A percentile compares a stretch with the other conserved stretches of the same genome.
phyloP scores from a whole-genome alignment of 2,329 filamentous ascomycete genomes.

The Aspergillus tanneri region DNA sequence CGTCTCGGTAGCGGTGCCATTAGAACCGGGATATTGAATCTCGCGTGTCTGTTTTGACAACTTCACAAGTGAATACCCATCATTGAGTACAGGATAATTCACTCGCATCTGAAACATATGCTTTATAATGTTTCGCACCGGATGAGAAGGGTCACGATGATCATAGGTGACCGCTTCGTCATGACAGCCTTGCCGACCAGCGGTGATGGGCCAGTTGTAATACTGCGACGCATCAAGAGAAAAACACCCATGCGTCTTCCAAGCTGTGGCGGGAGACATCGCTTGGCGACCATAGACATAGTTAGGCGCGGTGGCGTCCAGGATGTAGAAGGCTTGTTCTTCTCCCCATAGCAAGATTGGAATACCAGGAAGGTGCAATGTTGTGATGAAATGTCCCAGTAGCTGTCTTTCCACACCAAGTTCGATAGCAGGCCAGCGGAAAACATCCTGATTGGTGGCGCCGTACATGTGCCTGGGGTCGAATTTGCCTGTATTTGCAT shows the following conservation, averaged over 20 bases:
- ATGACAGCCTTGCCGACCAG: slow-evolving; percentile 55
- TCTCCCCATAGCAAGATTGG: slow-evolving; percentile 63
- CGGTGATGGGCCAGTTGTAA: slow-evolving; percentile 57
- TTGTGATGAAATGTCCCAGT: slow-evolving; percentile 59
- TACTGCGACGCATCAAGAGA: slow-evolving; percentile 57
- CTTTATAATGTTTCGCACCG: slow-evolving; percentile 61
- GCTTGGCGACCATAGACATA: slow-evolving; percentile 65
- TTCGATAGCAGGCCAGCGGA: slow-evolving; percentile 61
- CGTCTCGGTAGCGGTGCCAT: slow-evolving; percentile 54
- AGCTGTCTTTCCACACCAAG: slow-evolving; percentile 59
- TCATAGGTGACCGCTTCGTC: slow-evolving; percentile 59
- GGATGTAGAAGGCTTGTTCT: slow-evolving; percentile 63
- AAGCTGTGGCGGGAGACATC: slow-evolving; percentile 61
- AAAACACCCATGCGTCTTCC: slow-evolving; percentile 66
- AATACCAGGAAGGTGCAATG: slow-evolving; percentile 60
- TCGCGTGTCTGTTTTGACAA: slow-evolving; percentile 58
- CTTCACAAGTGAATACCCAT: slow-evolving; percentile 56
- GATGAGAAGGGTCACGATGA: slow-evolving; percentile 62
- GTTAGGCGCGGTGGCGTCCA: slow-evolving; percentile 64
- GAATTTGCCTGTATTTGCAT: slow-evolving; percentile 60
- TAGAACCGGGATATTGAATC: slow-evolving; percentile 54
- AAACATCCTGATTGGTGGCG: slow-evolving; percentile 65
- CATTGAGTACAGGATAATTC: slow-evolving; percentile 58
- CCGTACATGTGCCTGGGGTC: slow-evolving; percentile 66
- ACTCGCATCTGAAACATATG: slow-evolving; percentile 61